Evolutionary conservation across 495 filamentous ascomycete species (phyloP), one percentile per base, ranked within the genome.

Genomic region (Annulohypoxylon maeteangense): DNA sequence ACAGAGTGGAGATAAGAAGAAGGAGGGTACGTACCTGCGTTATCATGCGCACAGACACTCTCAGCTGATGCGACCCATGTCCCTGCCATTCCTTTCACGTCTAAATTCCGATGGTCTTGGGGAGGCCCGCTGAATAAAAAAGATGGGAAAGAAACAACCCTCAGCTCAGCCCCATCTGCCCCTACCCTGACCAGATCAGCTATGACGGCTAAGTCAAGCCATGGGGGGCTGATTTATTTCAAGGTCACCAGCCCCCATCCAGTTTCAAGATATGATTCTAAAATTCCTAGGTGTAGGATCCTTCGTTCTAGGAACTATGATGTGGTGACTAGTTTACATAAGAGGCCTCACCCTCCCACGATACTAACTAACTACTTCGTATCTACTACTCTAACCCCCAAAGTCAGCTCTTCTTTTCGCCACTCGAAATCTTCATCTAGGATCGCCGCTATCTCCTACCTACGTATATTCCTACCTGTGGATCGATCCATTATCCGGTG

Each of bases 1-100:
- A 58, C 11, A n/a, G 7, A 44, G 48, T 44, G 23, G 32, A 27
- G 54, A 57, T 40, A 40, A 57, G 11, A 40, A 57, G 18, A 40
- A 23, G 34, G 54, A 5, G 7, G 16, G 48, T 65, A 55, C 40
- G 53, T 48, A 48, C 57, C 40, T 22, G 42, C 54, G 32, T 40
- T 57, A 57, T 42, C 54, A 57, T 57, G 54, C 32, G 54, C 54
- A 57, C 54, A 57, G 54, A 57, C 54, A 22, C 7, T n/a, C 54
- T 57, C 54, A 57, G 54, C 54, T 57, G 54, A 57, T 34, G 18
- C 50, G 8, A 47, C 20, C 18, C 45, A 50, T 40, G 36, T 40
- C 20, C 45, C 45, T 50, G 10, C 45, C 45, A 27, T 50, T 10
- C 14, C 11, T n/a, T 18, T 16, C n/a, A 50, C 27, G 45, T 50